Conservation (phyloP, 2,329 filamentous ascomycete species). For the Neofusicoccum cordaticola region DNA sequence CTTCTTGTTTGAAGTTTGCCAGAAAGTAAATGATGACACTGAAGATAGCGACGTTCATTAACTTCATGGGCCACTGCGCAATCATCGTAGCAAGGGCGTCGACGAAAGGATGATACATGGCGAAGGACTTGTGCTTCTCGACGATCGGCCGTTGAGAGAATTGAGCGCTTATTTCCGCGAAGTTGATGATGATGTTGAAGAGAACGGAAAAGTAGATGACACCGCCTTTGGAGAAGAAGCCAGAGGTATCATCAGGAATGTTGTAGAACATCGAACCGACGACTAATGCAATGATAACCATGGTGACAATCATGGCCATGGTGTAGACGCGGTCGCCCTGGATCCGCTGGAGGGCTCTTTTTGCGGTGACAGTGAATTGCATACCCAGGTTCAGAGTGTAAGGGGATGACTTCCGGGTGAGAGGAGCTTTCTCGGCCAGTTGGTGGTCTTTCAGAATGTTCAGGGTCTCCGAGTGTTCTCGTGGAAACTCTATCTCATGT, state of each 20-base stretch:
- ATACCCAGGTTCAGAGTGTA: slow-evolving; percentile 56
- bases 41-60: slow-evolving; percentile 68
- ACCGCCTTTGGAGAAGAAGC: slow-evolving; percentile 56
- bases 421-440: slow-evolving; percentile 43
- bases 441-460: slow-evolving; percentile 47
- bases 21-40: slow-evolving; percentile 84
- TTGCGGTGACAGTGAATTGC: slow-evolving; percentile 33
- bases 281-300: slow-evolving; percentile 58
- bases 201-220: slow-evolving; percentile 61
- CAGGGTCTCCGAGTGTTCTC: slow-evolving; percentile 43
- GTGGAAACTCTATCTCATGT: slow-evolving; percentile 48
- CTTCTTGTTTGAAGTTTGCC: slow-evolving; percentile 69
- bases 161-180: slow-evolving; percentile 50
- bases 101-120: slow-evolving; percentile 81
- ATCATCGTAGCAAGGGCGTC: slow-evolving; percentile 83
- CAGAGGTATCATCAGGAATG: slow-evolving; percentile 48
- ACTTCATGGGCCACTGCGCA: slow-evolving; percentile 77
- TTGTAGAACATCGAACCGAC: slow-evolving; percentile 62
- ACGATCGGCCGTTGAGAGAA: slow-evolving; percentile 87
- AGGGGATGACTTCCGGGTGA: slow-evolving; percentile 58
- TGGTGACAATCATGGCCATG: slow-evolving; percentile 39
- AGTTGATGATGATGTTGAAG: slow-evolving; percentile 57
- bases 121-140: slow-evolving; percentile 82
- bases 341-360: slow-evolving; percentile 32
- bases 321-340: slow-evolving; percentile 33